Base-by-base conservation (phyloP, 768 basidiomycete genomes). In the Leccinum incarnatum region DNA sequence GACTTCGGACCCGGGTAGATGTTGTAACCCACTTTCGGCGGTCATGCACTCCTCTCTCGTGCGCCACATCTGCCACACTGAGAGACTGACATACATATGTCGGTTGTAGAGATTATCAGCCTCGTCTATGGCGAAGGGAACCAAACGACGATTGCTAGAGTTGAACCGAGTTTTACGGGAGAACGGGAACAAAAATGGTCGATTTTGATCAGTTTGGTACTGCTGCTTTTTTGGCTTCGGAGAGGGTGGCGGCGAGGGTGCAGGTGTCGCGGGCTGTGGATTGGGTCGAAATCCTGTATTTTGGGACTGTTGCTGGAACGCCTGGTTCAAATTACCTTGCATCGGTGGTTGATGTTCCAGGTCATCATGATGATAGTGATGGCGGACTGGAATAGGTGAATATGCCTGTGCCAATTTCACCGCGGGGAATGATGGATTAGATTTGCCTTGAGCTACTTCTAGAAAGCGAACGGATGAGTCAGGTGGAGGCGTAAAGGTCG, bases 181-280 rank as follows among this genome's bases (percentile, higher is more conserved):
- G 71, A 97, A 99, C 0, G 97, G 97, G 72, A 99, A 95, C 60
- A 98, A 76, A 72, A 98, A 99, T 1, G 97, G 96, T 12, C 91
- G 81, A 49, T 77, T 86, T 70, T 95, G 97, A 73, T 99, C 97
- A 0, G 97, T 99, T 70, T 98, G 97, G 72, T 93, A 99, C 70
- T 96, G 93, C 70, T 96, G 96, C 72, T 98, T 98, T 78, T 99
- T 99, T 10, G 92, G 93, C 69, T 96, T 98, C 2, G 86, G 91
- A 34, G 85, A 83, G 7, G 83, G 79, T 0, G 92, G 91, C 0
- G 95, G 95, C 0, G 93, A 86, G 2, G 95, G 94, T 25, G 94
- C 93, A 6, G 95, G 95, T 4, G 95, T 98, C 12, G 87, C 83
- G 2, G 93, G 87, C 67, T 91, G 90, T 15, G 82, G 84, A 71